phyloP scores from a whole-genome alignment of 805 yeast genomes.

The Saccharomycopsis fibuligera region DNA sequence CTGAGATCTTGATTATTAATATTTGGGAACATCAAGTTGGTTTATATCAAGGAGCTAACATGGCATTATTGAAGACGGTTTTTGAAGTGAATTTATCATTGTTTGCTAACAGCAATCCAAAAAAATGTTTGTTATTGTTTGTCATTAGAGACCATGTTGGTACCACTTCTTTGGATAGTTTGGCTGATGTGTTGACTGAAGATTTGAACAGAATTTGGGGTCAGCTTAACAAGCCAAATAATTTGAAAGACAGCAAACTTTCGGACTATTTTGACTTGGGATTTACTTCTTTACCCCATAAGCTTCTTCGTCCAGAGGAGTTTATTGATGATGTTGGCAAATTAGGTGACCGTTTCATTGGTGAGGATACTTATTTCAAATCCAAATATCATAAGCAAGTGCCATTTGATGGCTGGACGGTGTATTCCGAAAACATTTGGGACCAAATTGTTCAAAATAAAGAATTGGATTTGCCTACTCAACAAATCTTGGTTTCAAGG shows the following conservation, averaged over 20 bases:
- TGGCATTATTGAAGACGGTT: constrained; percentile 92
- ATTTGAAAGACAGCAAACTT: constrained; percentile 46
- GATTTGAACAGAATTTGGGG: constrained; percentile 81
- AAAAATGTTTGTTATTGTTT: constrained; percentile 67
- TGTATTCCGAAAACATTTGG: constrained; percentile 90
- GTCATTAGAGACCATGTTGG: constrained; percentile 93
- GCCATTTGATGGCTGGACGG: constrained; percentile 94
- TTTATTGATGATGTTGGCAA: constrained; percentile 54
- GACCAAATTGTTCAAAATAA: constrained; percentile 87
- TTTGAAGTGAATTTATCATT: constrained; percentile 89
- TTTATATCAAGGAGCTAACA: constrained; percentile 93
- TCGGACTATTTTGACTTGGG: constrained; percentile 79
- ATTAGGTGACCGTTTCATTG: constrained; percentile 57
- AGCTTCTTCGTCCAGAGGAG: constrained; percentile 68
- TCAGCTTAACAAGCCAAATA: constrained; percentile 65
- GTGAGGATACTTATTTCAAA: constrained; percentile 42
- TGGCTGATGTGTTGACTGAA: constrained; percentile 58
- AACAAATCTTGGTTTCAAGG: constrained; percentile 89
- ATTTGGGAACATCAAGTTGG: constrained; percentile 98
- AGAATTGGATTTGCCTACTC: constrained; percentile 94
- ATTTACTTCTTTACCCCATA: constrained; percentile 80
- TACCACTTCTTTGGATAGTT: constrained; percentile 68
- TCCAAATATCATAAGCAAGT: constrained; percentile 72
- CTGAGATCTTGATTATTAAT: constrained; percentile 85
- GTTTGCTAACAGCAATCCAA: constrained; percentile 57